Evolutionary conservation across 768 basidiomycete genomes (phyloP), one percentile per base, ranked within the genome.

Genomic region (Naematelia aurantialba): DNA sequence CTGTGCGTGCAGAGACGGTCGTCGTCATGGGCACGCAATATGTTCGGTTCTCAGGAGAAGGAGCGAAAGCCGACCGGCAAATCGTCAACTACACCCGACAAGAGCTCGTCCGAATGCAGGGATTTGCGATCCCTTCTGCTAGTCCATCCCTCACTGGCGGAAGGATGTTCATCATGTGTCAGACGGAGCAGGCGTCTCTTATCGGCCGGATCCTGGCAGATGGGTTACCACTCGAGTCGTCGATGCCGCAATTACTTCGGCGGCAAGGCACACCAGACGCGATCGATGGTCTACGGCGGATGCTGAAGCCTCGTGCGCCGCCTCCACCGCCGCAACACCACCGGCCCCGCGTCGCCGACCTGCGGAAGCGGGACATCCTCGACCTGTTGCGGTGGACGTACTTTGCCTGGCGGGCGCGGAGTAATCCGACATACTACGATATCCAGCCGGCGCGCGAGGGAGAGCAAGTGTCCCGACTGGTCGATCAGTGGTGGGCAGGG

Each of bases 1-100:
- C 93, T 19, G 84, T 92, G 17, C 84, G 86, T 53, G 89, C 89
- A 1, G 81, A 83, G 5, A 83, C 83, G 4, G 93, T 98, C 14
- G 80, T 98, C 34, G 86, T 91, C 46, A 87, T 98, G 87, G 89
- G 91, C 17, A 90, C 93, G 2, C 96, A 99, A 75, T 94, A 89
- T 75, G 31, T 72, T 25, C 80, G 83, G 29, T 22, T 42, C 51
- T 10, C 47, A 59, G 27, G 55, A 59, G 80, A 79, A 55, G 81
- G 79, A 13, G 71, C 79, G 8, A 25, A 52, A 19, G 27, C 19
- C 34, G 85, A 86, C 60, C 84, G 88, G 22, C 86, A 87, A 66
- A 73, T 94, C 51, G 82, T 82, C 45, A 91, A 92, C 72, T 98
- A 98, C 75, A 79, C 80, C 0, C 79, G 94, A 34, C 81, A 84